Evolutionary conservation across 495 filamentous ascomycete genomes (phyloP).

Genomic region (Polyplosphaeria fusca): DNA sequence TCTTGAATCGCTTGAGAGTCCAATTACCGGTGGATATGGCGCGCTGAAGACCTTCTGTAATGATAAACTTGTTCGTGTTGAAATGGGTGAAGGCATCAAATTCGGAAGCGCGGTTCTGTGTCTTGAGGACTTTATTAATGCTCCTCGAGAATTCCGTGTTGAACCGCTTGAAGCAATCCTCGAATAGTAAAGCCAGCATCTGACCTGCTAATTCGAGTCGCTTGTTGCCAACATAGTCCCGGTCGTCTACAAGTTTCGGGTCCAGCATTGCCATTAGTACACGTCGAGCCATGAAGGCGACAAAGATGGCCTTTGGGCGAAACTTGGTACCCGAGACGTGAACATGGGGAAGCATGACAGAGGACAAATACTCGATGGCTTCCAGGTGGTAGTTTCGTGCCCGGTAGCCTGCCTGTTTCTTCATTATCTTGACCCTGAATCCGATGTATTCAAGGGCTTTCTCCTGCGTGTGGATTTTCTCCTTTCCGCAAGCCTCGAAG

Average conservation of each 20-base stretch:
- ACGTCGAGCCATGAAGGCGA: conserved; percentile 92
- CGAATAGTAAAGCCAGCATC: conserved; percentile 90
- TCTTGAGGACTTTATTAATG: conserved; percentile 90
- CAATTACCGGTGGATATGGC: conserved; percentile 97
- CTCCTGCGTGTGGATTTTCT: conserved; percentile 82
- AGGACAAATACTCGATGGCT: conserved; percentile 84
- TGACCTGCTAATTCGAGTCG: conserved; percentile 90
- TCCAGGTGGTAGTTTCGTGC: conserved; percentile 76
- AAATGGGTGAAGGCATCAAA: conserved; percentile 83
- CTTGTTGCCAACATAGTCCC: conserved; percentile 98
- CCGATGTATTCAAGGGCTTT: conserved; percentile 93
- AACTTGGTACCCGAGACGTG: conserved; percentile 87
- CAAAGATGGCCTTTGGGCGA: conserved; percentile 88
- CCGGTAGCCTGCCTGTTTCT: conserved; percentile 52
- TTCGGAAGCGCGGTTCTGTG: conserved; percentile 75
- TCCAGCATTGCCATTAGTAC: conserved; percentile 92
- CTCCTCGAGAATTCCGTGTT: conserved; percentile 80
- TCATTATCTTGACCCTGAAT: conserved; percentile 75
- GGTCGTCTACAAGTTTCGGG: conserved; percentile 82
- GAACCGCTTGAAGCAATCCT: conserved; percentile 95
- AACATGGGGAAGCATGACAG: conserved; percentile 89
- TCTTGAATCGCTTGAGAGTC: conserved; percentile 94
- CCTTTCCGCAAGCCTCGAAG: conserved; percentile 83
- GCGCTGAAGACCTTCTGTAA: conserved; percentile 85
- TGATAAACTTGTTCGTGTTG: conserved; percentile 69